These are phyloP conservation scores for Colletotrichum acutatum DNA, from an alignment of 2,329 filamentous ascomycete genomes.

Conservation along the genomic window DNA sequence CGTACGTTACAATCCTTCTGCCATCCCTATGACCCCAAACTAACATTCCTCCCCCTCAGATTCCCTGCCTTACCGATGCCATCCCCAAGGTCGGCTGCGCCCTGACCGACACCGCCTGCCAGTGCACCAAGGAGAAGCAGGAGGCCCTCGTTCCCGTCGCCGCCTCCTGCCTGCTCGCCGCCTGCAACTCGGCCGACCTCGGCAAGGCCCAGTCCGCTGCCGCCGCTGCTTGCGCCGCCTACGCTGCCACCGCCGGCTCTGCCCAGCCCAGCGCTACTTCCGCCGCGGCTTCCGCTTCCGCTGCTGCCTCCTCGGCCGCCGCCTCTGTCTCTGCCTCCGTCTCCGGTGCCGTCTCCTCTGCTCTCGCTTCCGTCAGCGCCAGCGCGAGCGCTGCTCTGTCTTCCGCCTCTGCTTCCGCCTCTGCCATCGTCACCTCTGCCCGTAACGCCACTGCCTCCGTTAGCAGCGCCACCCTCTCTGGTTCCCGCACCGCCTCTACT, in stretches of 20 bases:
- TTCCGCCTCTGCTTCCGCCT: conserved; percentile 36
- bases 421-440: conserved; percentile 22
- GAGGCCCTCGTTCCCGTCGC: conserved; percentile 43
- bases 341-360: background rate
- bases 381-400: conserved; percentile 45
- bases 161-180: conserved; percentile 45
- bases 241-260: conserved; percentile 33
- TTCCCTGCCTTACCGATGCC: conserved; percentile 48
- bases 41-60: conserved; percentile 32
- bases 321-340: background rate
- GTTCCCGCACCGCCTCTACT: background rate
- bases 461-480: background rate
- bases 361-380: conserved; percentile 38
- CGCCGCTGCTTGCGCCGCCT: conserved; percentile 38
- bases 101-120: conserved; percentile 50
- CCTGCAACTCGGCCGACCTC: conserved; percentile 48
- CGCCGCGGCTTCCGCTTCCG: background rate
- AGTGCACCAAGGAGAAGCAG: conserved; percentile 49
- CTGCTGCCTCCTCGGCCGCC: background rate
- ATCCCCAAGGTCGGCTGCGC: conserved; percentile 50
- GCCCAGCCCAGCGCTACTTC: background rate
- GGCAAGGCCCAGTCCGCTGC: conserved; percentile 46
- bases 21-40: background rate
- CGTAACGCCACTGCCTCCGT: background rate
- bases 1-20: conserved; percentile 45